Evolutionary conservation across 225 moss, liverwort and hornwort genomes (phyloP).

Genomic region (Physcomitrellopsis africana): DNA sequence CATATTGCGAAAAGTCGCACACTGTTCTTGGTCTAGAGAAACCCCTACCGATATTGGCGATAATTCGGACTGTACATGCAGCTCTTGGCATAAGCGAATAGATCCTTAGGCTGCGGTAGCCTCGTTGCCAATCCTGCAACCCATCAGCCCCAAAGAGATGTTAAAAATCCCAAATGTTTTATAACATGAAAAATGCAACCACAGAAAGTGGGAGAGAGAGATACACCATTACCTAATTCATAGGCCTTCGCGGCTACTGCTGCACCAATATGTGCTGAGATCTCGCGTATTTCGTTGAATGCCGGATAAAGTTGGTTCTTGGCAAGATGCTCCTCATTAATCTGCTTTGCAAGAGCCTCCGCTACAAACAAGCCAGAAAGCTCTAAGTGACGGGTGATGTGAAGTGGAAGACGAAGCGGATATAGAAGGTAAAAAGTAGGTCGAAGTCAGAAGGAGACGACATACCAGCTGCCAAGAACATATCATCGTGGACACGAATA

Average conservation of each 20-base stretch:
- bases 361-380: conserved; percentile 51
- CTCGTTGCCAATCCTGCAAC: conserved; percentile 77
- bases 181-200: conserved; percentile 10
- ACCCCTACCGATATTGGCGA: conserved; percentile 66
- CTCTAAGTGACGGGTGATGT: neutral
- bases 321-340: conserved; percentile 76
- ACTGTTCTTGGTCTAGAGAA: neutral
- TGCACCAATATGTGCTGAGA: conserved; percentile 87
- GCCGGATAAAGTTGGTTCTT: conserved; percentile 83
- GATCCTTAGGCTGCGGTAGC: conserved; percentile 78
- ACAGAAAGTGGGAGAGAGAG: neutral
- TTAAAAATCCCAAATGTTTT: conserved; percentile 17
- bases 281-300: conserved; percentile 74
- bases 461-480: conserved; percentile 89
- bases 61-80: conserved; percentile 87
- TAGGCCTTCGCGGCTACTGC: conserved; percentile 84
- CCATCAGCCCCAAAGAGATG: conserved; percentile 25
- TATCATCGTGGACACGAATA: conserved; percentile 77
- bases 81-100: conserved; percentile 68
- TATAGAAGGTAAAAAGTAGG: neutral
- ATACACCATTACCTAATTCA: conserved; percentile 65
- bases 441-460: conserved; percentile 16
- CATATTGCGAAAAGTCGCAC: neutral
- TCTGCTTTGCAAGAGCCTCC: conserved; percentile 77
- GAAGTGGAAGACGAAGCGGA: conserved; percentile 5